A percentile compares a stretch with the other conserved stretches of the same genome.
phyloP scores from a whole-genome alignment of 345 rosid genomes.

The Pseudoturritis turrita region DNA sequence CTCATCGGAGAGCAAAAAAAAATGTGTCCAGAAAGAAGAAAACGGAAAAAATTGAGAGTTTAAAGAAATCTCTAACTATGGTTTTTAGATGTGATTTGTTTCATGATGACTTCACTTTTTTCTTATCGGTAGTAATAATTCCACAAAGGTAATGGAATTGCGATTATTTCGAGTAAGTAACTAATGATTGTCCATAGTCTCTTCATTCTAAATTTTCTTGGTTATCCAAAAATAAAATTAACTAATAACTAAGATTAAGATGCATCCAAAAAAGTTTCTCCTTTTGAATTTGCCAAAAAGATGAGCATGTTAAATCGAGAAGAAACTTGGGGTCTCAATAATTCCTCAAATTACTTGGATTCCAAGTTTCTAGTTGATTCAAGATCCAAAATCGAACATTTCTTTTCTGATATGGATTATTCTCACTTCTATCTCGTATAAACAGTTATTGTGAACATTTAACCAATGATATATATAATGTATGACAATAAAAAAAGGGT shows the following conservation, averaged over 20 bases:
- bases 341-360: background rate
- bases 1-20: background rate
- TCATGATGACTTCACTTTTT: background rate
- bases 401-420: background rate
- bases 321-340: background rate
- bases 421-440: background rate
- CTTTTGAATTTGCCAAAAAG: too few species aligned
- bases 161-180: too few species aligned
- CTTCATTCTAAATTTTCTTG: too few species aligned
- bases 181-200: too few species aligned
- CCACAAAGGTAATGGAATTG: too few species aligned
- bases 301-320: background rate
- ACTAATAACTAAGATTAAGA: too few species aligned
- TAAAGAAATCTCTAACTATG: background rate
- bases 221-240: too few species aligned
- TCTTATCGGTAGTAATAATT: too few species aligned
- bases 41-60: background rate
- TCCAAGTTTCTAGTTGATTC: slow-evolving; percentile 4
- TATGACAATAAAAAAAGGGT: background rate
- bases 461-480: background rate
- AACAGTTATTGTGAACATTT: background rate
- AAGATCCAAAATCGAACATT: background rate
- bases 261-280: too few species aligned
- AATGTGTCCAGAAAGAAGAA: background rate
- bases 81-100: background rate